Evolutionary conservation across 2,329 filamentous ascomycete genomes (phyloP), one percentile per base, ranked within the genome.

Genomic region (Colletotrichum somersetense): DNA sequence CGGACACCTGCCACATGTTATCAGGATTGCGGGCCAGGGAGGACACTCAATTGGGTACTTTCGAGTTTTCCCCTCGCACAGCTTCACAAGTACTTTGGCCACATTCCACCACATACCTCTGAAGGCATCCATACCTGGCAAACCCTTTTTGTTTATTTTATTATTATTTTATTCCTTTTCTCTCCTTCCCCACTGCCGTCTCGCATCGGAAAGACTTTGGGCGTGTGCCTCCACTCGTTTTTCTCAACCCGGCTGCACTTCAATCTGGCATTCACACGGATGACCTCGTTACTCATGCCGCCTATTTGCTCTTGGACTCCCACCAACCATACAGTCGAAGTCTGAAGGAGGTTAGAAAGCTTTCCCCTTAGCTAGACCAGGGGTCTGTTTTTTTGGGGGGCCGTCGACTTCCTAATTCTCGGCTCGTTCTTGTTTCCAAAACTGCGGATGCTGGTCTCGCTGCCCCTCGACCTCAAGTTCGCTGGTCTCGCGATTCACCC

Each of bases 1-100:
- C 70, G 55, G 66, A 66, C 70, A 65, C 59, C 70, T 72, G 70
- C 70, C 71, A 73, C 57, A 73, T 67, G 67, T 73, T 73, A 71
- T 73, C 71, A 71, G 58, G 67, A 57, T 62, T 68, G 46, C 38
- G 20, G 70, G 65, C 66, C 50, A 71, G 71, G 67, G 59, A 48
- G 48, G 62, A 67, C 55, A 30, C 66, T 61, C 61, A 14, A 52
- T 14, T 53, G 53, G 61, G 61, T 53, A 64, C 50, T 48, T 53
- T 42, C 23, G 7, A 26, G 38, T 52, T 58, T 50, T 58, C 48
- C 71, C 71, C 67, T 71, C 50, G 56, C 52, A 62, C 50, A 62
- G 67, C 70, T 67, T 66, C 67, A 57, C 42, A 73, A 64, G 72
- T 74, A 68, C 72, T 62, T 59, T 56, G 66, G 64, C 61, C 46